Evolutionary conservation across 2,329 filamentous ascomycete species (phyloP).

Genomic region (Ilyonectria sp.): DNA sequence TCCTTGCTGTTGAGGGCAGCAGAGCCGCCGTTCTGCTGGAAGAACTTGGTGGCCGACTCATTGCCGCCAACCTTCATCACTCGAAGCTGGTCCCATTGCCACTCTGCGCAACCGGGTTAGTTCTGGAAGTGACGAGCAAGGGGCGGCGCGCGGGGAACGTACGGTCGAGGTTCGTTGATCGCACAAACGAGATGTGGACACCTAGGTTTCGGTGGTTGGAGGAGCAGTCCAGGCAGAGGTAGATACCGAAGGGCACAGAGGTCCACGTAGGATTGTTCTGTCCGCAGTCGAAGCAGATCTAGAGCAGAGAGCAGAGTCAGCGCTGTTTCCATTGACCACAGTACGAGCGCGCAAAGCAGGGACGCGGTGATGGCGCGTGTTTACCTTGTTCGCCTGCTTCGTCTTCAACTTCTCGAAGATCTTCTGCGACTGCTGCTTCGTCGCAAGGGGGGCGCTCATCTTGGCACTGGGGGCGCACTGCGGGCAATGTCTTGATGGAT

Average conservation of each 20-base stretch:
- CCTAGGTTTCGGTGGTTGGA: slow-evolving; percentile 97
- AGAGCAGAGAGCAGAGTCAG: slow-evolving; percentile 30
- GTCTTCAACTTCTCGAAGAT: slow-evolving; percentile 98
- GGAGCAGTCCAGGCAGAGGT: slow-evolving; percentile 97
- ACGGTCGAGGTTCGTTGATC: slow-evolving; percentile 98
- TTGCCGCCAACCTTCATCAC: slow-evolving; percentile 99
- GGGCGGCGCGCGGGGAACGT: slow-evolving; percentile 58
- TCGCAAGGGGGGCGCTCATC: slow-evolving; percentile 79
- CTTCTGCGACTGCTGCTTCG: slow-evolving; percentile 95
- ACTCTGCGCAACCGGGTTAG: slow-evolving; percentile 68
- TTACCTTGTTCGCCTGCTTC: slow-evolving; percentile 94
- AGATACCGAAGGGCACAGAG: slow-evolving; percentile 96
- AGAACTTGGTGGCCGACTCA: slow-evolving; percentile 98
- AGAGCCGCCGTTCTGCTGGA: slow-evolving; percentile 95
- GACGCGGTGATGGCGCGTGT: slow-evolving; percentile 40
- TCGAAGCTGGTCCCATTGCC: slow-evolving; percentile 99
- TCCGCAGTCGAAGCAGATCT: slow-evolving; percentile 99
- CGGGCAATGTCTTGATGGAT: slow-evolving; percentile 24
- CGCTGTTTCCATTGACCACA: background rate
- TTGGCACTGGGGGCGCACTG: slow-evolving; percentile 53
- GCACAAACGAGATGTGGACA: slow-evolving; percentile 98
- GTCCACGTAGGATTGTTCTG: slow-evolving; percentile 99
- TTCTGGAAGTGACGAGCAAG: slow-evolving; percentile 27
- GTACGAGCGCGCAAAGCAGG: background rate
- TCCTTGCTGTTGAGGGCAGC: slow-evolving; percentile 97